Percentiles rank a stretch among this genome's conserved stretches.
These are phyloP conservation scores for Lablab purpureus DNA, from an alignment of 306 rosid species.

Conservation along the genomic window DNA sequence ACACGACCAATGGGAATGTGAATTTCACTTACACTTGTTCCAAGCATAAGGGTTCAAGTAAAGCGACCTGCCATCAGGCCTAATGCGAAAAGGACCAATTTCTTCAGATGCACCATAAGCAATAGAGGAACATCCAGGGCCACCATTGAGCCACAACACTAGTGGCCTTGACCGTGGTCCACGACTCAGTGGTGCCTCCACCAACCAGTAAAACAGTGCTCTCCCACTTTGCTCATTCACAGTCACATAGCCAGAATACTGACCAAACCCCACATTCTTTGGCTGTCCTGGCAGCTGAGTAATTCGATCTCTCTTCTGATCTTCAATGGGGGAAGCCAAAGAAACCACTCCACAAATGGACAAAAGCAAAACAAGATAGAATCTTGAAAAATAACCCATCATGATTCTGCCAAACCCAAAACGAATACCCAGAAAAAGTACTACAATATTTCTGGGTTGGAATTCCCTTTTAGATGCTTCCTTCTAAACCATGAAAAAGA, in stretches of 20 bases:
- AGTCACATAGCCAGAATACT: constrained; percentile 90
- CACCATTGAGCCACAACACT: constrained; percentile 96
- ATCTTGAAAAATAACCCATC: constrained; percentile 60
- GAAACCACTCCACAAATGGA: constrained; percentile 57
- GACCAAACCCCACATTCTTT: constrained; percentile 70
- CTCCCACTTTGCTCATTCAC: constrained; percentile 81
- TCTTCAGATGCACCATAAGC: constrained; percentile 97
- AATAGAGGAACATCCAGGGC: constrained; percentile 98
- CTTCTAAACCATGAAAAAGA: constrained; percentile 22
- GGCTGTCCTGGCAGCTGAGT: constrained; percentile 86
- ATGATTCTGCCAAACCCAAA: constrained; percentile 22
- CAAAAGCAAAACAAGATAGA: constrained; percentile 54
- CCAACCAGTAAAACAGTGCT: constrained; percentile 93
- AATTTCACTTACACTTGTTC: constrained; percentile 75
- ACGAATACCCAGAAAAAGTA: constrained; percentile 36
- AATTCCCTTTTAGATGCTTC: constrained; percentile 24
- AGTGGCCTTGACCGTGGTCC: constrained; percentile 79
- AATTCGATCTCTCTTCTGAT: constrained; percentile 78
- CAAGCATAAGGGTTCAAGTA: constrained; percentile 90
- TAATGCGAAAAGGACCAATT: constrained; percentile 89
- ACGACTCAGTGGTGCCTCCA: constrained; percentile 71
- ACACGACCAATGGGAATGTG: background rate
- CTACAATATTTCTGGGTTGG: constrained; percentile 29
- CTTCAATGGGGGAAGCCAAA: constrained; percentile 56
- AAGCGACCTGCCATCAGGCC: constrained; percentile 83